phyloP scores from a whole-genome alignment of 1,284 basidiomycete species.

The Tausonia pullulans region DNA sequence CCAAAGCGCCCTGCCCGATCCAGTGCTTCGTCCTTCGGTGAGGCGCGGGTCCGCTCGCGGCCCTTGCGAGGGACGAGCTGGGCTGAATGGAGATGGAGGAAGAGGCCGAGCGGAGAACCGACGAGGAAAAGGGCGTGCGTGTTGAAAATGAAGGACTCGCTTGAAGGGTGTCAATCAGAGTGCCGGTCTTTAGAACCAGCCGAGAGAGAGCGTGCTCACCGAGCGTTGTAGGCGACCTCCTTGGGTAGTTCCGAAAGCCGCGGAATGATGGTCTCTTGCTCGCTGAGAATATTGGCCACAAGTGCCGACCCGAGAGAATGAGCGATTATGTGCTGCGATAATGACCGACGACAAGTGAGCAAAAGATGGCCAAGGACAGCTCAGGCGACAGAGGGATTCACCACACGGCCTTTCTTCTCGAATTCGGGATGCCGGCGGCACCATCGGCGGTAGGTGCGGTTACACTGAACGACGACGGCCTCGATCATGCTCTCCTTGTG shows the following conservation, averaged over 20 bases:
- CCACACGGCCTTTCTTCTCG: conserved; percentile 37
- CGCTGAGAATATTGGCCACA: conserved; percentile 43
- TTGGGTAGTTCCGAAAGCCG: conserved; percentile 33
- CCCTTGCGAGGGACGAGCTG: conserved; percentile 44
- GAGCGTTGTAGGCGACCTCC: conserved; percentile 22
- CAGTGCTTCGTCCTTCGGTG: conserved; percentile 39
- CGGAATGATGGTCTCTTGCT: conserved; percentile 43
- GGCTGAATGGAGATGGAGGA: conserved; percentile 43
- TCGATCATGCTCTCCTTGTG: conserved; percentile 44
- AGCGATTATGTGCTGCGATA: conserved; percentile 29
- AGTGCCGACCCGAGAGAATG: conserved; percentile 43
- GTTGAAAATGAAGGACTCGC: conserved; percentile 30
- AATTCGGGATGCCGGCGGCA: conserved; percentile 43
- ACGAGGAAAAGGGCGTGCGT: conserved; percentile 41
- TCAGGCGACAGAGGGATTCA: conserved; percentile 15
- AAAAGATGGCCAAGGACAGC: background rate
- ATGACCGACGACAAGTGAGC: background rate
- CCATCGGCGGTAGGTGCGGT: conserved; percentile 43
- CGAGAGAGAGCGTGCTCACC: conserved; percentile 24
- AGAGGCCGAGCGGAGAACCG: conserved; percentile 44
- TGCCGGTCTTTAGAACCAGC: background rate
- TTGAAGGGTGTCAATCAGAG: too few relatives aligned
- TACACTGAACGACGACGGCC: conserved; percentile 37
- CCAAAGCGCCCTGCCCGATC: conserved; percentile 41
- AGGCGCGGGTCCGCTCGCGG: conserved; percentile 38